Percentiles rank a stretch among this genome's conserved stretches.
Evolutionary conservation across 345 rosid species (phyloP).

Genomic region (Psidium guajava): DNA sequence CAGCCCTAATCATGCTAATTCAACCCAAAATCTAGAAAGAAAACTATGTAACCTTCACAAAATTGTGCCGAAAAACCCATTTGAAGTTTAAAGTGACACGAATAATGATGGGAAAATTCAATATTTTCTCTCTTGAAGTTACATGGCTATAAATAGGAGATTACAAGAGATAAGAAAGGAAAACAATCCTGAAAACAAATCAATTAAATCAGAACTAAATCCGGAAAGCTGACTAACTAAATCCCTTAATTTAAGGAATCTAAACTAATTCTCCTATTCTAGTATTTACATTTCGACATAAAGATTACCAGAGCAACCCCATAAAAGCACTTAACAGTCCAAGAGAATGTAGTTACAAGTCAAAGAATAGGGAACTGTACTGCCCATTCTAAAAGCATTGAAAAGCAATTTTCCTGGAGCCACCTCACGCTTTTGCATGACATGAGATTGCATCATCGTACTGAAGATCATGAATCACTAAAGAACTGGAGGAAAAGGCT

Average conservation of each 20-base stretch:
- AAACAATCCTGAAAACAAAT: too few species aligned
- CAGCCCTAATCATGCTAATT: background rate
- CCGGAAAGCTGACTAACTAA: too few species aligned
- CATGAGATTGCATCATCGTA: background rate
- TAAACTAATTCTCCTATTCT: too few species aligned
- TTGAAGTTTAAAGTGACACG: background rate
- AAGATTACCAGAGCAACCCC: background rate
- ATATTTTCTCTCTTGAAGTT: too few species aligned
- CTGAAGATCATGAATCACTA: background rate
- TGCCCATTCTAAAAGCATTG: background rate
- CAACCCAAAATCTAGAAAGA: background rate
- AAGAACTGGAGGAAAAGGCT: background rate
- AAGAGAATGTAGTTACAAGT: background rate
- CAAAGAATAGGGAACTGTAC: background rate
- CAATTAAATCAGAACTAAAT: too few species aligned
- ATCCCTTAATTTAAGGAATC: too few species aligned
- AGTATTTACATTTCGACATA: too few species aligned
- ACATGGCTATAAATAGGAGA: too few species aligned
- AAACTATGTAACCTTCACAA: background rate
- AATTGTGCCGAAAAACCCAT: background rate
- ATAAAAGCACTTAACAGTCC: background rate
- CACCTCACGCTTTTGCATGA: background rate
- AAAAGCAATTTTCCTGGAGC: background rate
- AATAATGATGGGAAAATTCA: too few species aligned
- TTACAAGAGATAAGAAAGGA: too few species aligned